Evolutionary conservation across 768 basidiomycete species (phyloP), one percentile per base, ranked within the genome.

Genomic region (Clathrus columnatus): DNA sequence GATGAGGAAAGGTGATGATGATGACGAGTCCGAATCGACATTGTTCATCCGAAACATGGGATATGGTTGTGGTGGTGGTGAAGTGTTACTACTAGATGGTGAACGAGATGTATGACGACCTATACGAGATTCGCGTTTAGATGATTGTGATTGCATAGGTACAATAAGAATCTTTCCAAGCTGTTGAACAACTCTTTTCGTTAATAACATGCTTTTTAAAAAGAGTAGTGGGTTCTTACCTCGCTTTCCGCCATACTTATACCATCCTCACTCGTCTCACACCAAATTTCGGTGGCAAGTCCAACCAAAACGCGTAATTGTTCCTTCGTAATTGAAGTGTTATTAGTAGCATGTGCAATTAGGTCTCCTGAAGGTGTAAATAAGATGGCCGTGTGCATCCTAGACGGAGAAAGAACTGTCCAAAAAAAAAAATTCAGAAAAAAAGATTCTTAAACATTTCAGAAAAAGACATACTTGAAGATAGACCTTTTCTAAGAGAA

Each of bases 241-340:
- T 90, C 87, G 65, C 83, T 83, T 57, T 90, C 87, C 2, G 82
- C 83, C 81, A 84, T 85, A 17, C 84, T 85, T 45, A 75, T 72
- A 8, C 79, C 82, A 46, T 82, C 75, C 21, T 78, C 81, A 57
- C 73, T 75, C 24, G 82, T 85, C 68, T 90, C 87, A 50, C 80
- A 80, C 87, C 88, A 91, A 29, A 87, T 74, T 66, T 89, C 87
- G 8, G 80, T 79, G 42, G 81, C 80, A 27, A 91, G 69, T 16
- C 87, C 87, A 7, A 83, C 84, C 24, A 84, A 71, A 43, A 89
- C 78, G 51, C 84, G 79, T 46, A 89, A 76, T 51, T 85, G 82
- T 62, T 90, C 87, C 69, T 88, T 90, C 24, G 81, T 67, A 50
- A 79, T 72, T 24, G 68, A 63, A n/a, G 75, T 74, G 24, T 77